Percentiles rank a stretch among this genome's conserved stretches.
These are phyloP conservation scores for Chiua virens DNA, from an alignment of 768 basidiomycete species.

Conservation along the genomic window DNA sequence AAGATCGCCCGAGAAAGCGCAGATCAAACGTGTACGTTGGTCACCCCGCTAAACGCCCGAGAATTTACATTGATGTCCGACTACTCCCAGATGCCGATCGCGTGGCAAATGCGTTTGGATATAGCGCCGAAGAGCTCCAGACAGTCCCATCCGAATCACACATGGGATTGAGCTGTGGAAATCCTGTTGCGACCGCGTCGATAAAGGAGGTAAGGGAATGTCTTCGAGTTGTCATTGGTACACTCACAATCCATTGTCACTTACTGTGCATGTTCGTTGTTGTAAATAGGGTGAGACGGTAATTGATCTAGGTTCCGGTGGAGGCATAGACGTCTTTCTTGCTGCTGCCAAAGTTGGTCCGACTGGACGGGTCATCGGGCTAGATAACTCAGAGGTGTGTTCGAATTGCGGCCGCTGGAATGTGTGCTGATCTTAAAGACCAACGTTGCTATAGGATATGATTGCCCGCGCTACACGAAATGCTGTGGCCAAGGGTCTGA, in stretches of 20 bases:
- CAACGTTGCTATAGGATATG: constrained; percentile 43
- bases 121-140: too few species aligned
- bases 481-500: constrained; percentile 39
- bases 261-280: too few species aligned
- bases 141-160: too few species aligned
- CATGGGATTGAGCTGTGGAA: too few species aligned
- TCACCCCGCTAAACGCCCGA: neutral
- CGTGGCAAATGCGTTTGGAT: constrained; percentile 17
- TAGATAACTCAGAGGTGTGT: constrained; percentile 51
- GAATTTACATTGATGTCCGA: neutral
- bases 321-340: too few species aligned
- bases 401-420: neutral
- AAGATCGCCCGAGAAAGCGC: constrained; percentile 2
- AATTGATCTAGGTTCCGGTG: too few species aligned
- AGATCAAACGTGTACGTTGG: constrained; percentile 13
- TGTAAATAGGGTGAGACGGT: too few species aligned
- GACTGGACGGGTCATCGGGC: constrained; percentile 52
- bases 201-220: too few species aligned
- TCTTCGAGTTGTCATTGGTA: too few species aligned
- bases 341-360: too few species aligned
- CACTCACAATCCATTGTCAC: too few species aligned
- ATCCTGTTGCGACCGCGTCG: too few species aligned
- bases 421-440: neutral
- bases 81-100: constrained; percentile 11
- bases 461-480: constrained; percentile 47